Evolutionary conservation across 2,329 filamentous ascomycete genomes (phyloP), one percentile per base, ranked within the genome.

Genomic region (Stemphylium lycopersici): DNA sequence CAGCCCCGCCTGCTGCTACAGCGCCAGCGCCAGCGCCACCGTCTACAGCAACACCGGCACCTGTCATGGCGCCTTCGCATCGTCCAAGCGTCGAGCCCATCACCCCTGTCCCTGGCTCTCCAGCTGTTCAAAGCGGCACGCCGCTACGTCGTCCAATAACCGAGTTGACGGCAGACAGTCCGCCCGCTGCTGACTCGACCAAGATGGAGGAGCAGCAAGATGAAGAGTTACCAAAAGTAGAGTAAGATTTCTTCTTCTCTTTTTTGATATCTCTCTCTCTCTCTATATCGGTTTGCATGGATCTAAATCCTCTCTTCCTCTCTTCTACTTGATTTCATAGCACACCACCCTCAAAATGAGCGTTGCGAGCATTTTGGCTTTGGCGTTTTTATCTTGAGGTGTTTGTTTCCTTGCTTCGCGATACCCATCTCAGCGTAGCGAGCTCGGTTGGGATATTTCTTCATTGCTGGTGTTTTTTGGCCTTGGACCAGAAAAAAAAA

Each of bases 41-140:
- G 26, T 40, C 56, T 16, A 34, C 31, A 54, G 20, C 64, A 15
- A 52, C 53, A 13, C 52, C 61, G 11, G 55, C 54, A 13, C 52
- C 58, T 18, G 20, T 56, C 26, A 48, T 61, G 26, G 55, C 60
- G 1, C 43, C 66, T 29, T 59, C 65, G 16, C 64, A 66, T 37
- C 57, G 72, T 12, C 72, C 72, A 3, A 75, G 70, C 40, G 71
- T 75, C 2, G 72, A 75, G 56, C 72, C 72, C 2, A 63, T 75
- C 2, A 75, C 72, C 3, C 72, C 72, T 3, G 66, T 73, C 3
- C 70, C 71, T 20, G 70, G 71, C 7, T 73, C 70, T 8, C 71
- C 71, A 31, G 68, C 70, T 5, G 56, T 70, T 7, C 66, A 64
- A 36, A 67, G 56, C n/a, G 63, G 64, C 7, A 63, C 69, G 4